phyloP scores from a whole-genome alignment of 495 filamentous ascomycete species.

The Corynascus novoguineensis region DNA sequence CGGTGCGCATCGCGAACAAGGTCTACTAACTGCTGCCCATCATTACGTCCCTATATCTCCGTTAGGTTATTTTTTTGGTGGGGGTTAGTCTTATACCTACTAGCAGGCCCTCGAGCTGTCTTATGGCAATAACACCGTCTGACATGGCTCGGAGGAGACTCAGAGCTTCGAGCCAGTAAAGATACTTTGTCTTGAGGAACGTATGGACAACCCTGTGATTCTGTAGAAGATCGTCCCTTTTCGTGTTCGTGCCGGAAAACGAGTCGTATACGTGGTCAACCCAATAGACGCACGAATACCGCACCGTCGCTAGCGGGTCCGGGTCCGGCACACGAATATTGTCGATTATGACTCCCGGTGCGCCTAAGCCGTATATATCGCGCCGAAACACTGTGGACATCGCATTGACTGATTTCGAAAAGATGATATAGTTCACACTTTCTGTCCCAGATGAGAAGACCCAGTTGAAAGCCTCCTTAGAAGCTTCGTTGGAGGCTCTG shows the following conservation, averaged over 20 bases:
- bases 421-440: conserved; percentile 3
- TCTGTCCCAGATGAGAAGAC: conserved; percentile 2
- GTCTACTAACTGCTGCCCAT: not conserved
- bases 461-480: not conserved
- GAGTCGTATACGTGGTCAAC: not conserved
- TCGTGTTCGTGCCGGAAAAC: not conserved
- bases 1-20: not conserved
- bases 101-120: not conserved
- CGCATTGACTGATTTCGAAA: conserved; percentile 4
- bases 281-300: conserved; percentile 8
- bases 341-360: conserved; percentile 6
- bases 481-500: conserved; percentile 1
- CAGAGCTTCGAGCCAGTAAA: not conserved
- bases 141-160: not conserved
- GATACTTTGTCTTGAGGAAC: not conserved
- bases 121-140: not conserved
- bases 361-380: conserved; percentile 5
- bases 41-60: too few relatives aligned
- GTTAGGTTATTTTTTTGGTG: not conserved
- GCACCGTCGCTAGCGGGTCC: conserved; percentile 9
- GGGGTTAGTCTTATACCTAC: not conserved
- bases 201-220: not conserved
- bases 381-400: conserved; percentile 1
- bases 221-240: not conserved
- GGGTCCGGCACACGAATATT: not conserved